A percentile compares a stretch with the other conserved stretches of the same genome.
These are phyloP conservation scores for Rosa chinensis DNA, from an alignment of 306 rosid genomes.

Conservation along the genomic window DNA sequence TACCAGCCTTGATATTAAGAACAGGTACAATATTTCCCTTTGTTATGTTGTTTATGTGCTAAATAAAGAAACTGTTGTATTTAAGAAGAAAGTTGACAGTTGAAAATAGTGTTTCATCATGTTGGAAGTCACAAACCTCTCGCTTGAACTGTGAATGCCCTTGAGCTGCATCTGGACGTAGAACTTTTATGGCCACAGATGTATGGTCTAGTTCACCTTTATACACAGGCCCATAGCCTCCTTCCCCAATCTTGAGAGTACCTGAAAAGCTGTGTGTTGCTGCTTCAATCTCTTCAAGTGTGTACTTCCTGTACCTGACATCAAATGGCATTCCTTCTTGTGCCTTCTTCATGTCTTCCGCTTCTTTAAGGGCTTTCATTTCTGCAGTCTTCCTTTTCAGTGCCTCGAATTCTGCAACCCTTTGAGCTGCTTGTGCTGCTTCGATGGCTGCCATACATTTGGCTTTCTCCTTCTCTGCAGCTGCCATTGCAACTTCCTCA, in stretches of 20 bases:
- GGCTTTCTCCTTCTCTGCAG: slow-evolving; percentile 62
- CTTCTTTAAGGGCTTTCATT: slow-evolving; percentile 39
- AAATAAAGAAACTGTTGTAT: not conserved
- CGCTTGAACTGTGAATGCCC: slow-evolving; percentile 80
- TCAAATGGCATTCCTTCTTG: slow-evolving; percentile 12
- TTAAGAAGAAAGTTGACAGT: not conserved
- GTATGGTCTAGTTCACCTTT: slow-evolving; percentile 76
- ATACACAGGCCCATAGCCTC: slow-evolving; percentile 87
- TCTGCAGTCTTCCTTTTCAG: slow-evolving; percentile 51
- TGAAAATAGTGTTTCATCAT: not conserved
- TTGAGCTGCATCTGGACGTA: slow-evolving; percentile 83
- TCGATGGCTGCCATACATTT: slow-evolving; percentile 59
- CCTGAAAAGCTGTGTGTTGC: slow-evolving; percentile 53
- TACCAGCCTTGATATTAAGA: not conserved
- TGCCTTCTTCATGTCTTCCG: slow-evolving; percentile 35
- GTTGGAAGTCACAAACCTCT: slow-evolving; percentile 42
- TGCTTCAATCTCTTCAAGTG: slow-evolving; percentile 63
- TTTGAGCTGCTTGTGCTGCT: slow-evolving; percentile 64
- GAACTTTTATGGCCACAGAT: slow-evolving; percentile 70
- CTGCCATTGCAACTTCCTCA: slow-evolving; percentile 57
- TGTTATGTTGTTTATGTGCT: not conserved
- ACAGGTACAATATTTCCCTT: not conserved
- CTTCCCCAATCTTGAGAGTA: slow-evolving; percentile 72
- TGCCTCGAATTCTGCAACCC: slow-evolving; percentile 58
- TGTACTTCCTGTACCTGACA: slow-evolving; percentile 63